phyloP scores from a whole-genome alignment of 495 filamentous ascomycete species.

The Glarea lozoyensis region DNA sequence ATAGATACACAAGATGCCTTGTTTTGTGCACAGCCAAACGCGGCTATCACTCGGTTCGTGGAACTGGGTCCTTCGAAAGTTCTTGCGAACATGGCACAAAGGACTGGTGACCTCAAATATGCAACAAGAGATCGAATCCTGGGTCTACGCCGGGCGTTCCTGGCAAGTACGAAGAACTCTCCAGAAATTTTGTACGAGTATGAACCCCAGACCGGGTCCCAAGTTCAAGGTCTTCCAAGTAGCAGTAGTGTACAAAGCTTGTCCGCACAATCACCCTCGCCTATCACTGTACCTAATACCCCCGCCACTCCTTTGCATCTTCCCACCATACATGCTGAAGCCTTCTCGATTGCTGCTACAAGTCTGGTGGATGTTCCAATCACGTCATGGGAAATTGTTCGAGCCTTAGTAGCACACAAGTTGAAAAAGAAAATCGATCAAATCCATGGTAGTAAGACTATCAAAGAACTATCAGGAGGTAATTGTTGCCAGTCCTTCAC shows the following conservation, averaged over 20 bases:
- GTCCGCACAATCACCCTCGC: not conserved
- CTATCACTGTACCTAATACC: not conserved
- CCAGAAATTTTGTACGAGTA: constrained; percentile 2
- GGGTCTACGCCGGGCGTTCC: not conserved
- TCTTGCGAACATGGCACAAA: not conserved
- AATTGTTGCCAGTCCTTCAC: not conserved
- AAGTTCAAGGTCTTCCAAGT: not conserved
- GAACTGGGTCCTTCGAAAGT: constrained; percentile 5
- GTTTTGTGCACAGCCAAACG: not conserved
- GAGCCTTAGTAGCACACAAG: constrained; percentile 2
- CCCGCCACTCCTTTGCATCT: not conserved
- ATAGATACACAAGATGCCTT: constrained; percentile 9
- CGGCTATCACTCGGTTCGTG: not conserved
- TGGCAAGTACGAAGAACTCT: not conserved
- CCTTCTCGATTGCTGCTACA: not conserved
- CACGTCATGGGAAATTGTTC: constrained; percentile 1
- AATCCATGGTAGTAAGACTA: not conserved
- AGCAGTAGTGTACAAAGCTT: not conserved
- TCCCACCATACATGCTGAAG: not conserved
- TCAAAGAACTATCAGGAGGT: constrained; percentile 5
- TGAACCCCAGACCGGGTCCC: not conserved
- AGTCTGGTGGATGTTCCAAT: not conserved
- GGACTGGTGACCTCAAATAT: constrained; percentile 2
- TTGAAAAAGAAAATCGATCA: constrained; percentile 3
- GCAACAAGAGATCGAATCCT: not conserved